Evolutionary conservation across 805 yeast species (phyloP).

Genomic region (Yamadazyma sp.): DNA sequence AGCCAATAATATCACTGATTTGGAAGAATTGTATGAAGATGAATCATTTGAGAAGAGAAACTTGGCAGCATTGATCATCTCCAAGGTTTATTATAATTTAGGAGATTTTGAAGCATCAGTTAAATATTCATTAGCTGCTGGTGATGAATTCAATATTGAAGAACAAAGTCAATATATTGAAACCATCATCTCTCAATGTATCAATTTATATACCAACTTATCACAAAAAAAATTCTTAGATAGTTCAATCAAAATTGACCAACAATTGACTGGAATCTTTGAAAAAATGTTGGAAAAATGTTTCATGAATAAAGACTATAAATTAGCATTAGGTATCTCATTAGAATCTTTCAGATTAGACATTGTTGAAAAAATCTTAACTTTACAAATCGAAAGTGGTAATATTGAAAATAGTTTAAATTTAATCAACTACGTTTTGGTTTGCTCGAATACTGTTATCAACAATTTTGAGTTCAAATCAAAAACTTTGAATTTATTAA

Average conservation of each 20-base stretch:
- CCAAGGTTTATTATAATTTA: constrained; percentile 85
- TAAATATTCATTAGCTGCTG: constrained; percentile 83
- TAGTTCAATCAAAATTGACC: constrained; percentile 42
- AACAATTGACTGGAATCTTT: constrained; percentile 65
- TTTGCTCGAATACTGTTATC: constrained; percentile 67
- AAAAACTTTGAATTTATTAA: constrained; percentile 59
- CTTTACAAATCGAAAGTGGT: constrained; percentile 32
- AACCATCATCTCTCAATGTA: constrained; percentile 91
- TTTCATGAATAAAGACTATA: constrained; percentile 63
- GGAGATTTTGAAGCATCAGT: constrained; percentile 94
- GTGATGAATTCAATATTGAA: constrained; percentile 68
- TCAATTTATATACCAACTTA: constrained; percentile 70
- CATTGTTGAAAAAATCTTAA: constrained; percentile 60
- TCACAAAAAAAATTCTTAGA: constrained; percentile 46
- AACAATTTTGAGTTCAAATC: constrained; percentile 64
- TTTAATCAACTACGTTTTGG: constrained; percentile 70
- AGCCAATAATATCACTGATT: constrained; percentile 81
- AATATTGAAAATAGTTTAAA: constrained; percentile 52
- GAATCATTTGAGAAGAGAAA: constrained; percentile 67
- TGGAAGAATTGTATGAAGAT: constrained; percentile 91
- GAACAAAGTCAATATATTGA: constrained; percentile 84
- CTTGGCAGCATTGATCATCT: constrained; percentile 87
- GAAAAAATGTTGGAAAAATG: constrained; percentile 87
- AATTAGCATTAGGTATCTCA: constrained; percentile 86
- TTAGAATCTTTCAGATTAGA: constrained; percentile 86